These are phyloP conservation scores for Leccinum uliginosum DNA, from an alignment of 768 basidiomycete species.

Conservation along the genomic window DNA sequence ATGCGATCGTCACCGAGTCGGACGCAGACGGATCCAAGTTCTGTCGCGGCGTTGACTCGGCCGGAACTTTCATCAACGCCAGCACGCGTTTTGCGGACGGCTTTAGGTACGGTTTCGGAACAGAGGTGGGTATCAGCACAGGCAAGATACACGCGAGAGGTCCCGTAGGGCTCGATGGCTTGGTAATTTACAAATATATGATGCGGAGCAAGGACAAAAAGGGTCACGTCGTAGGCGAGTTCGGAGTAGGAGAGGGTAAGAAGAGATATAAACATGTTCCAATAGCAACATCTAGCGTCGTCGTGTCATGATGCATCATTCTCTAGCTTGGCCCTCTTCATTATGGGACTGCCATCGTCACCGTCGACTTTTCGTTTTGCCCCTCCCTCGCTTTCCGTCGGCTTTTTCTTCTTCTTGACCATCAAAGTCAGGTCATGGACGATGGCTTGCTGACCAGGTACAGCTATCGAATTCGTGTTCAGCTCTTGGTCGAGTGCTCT, in stretches of 20 bases:
- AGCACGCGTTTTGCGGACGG: constrained; percentile 97
- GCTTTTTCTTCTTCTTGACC: constrained; percentile 81
- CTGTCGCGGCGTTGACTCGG: constrained; percentile 84
- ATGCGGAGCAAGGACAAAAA: constrained; percentile 65
- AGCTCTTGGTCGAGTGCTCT: constrained; percentile 70
- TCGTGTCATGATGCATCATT: constrained; percentile 16
- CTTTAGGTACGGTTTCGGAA: constrained; percentile 94
- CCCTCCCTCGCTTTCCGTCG: constrained; percentile 33
- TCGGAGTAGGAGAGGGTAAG: constrained; percentile 65
- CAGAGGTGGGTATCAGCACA: constrained; percentile 97
- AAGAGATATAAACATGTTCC: constrained; percentile 67
- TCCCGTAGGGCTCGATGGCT: constrained; percentile 90
- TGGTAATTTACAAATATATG: constrained; percentile 96
- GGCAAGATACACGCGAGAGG: constrained; percentile 95
- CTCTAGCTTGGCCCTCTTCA: constrained; percentile 67
- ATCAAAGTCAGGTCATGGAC: constrained; percentile 84
- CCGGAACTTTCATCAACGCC: constrained; percentile 92
- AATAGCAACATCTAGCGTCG: constrained; percentile 15
- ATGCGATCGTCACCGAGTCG: constrained; percentile 85
- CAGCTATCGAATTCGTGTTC: constrained; percentile 39
- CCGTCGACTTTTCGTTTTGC: constrained; percentile 72
- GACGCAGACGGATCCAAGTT: constrained; percentile 62
- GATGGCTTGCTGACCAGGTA: constrained; percentile 33
- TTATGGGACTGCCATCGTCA: constrained; percentile 40
- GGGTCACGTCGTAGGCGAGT: constrained; percentile 87